A percentile compares a stretch with the other conserved stretches of the same genome.
Evolutionary conservation across 306 rosid genomes (phyloP).

Genomic region (Argentina anserina): DNA sequence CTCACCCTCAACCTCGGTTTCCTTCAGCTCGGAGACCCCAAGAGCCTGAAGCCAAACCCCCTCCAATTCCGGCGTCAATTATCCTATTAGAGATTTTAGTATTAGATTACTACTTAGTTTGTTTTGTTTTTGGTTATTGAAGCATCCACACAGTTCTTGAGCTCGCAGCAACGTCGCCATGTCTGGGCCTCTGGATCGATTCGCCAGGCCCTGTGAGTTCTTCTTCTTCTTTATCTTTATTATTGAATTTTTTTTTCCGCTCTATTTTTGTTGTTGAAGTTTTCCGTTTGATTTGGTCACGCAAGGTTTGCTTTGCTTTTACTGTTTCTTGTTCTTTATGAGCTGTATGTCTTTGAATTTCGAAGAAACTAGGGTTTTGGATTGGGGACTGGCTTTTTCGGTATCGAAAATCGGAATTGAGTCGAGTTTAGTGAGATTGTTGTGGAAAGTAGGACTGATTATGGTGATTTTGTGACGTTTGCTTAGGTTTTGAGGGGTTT

Average conservation of each 20-base stretch:
- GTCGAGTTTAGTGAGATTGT: not conserved
- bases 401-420: not conserved
- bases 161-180: conserved; percentile 28
- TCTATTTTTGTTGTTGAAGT: not conserved
- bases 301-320: not conserved
- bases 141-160: not conserved
- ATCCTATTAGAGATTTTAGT: not conserved
- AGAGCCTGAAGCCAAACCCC: not conserved
- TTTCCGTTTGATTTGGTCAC: not conserved
- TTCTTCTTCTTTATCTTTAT: not conserved
- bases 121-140: not conserved
- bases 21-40: conserved; percentile 3
- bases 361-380: not conserved
- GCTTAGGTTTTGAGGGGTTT: conserved; percentile 72
- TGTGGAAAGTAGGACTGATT: not conserved
- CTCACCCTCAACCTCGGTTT: not conserved
- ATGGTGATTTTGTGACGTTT: not conserved
- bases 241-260: not conserved
- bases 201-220: conserved; percentile 83
- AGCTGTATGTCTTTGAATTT: conserved; percentile 6
- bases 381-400: not conserved
- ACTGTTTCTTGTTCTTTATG: not conserved
- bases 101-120: conserved; percentile 17
- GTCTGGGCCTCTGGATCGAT: conserved; percentile 85
- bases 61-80: not conserved